Evolutionary conservation across 108 stramenopile genomes (phyloP).

Genomic region (Pelagomonas calceolata): DNA sequence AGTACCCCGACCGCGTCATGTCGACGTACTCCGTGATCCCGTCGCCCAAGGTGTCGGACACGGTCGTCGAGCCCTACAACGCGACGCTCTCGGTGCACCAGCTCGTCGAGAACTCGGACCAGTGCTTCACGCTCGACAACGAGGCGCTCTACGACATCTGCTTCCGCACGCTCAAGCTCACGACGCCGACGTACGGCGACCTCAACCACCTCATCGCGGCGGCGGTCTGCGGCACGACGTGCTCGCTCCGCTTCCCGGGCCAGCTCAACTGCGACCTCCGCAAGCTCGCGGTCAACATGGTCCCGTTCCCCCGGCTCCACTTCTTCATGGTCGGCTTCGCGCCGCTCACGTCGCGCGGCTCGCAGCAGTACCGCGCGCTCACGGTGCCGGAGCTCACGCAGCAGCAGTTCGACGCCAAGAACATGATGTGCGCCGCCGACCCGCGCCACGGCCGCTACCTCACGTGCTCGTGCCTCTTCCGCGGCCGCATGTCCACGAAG

Average conservation of each 20-base stretch:
- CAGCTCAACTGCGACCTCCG: constrained; percentile 97
- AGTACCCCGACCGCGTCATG: too few species aligned
- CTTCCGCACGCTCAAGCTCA: constrained; percentile 82
- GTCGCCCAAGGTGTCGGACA: too few species aligned
- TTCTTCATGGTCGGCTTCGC: constrained; percentile 98
- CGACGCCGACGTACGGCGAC: constrained; percentile 78
- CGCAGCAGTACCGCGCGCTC: constrained; percentile 88
- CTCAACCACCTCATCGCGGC: constrained; percentile 88
- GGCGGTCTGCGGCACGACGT: constrained; percentile 84
- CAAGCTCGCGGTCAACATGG: constrained; percentile 96
- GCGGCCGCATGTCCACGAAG: constrained; percentile 89
- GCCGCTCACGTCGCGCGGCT: constrained; percentile 71
- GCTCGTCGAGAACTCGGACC: too few species aligned
- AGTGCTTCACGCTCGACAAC: too few species aligned
- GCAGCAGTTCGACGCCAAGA: constrained; percentile 94
- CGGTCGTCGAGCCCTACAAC: too few species aligned
- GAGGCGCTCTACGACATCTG: too few species aligned
- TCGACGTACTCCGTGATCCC: too few species aligned
- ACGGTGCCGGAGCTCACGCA: constrained; percentile 91
- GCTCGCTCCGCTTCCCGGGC: constrained; percentile 91
- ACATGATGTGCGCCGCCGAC: constrained; percentile 99
- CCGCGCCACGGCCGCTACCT: constrained; percentile 98
- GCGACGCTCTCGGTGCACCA: too few species aligned
- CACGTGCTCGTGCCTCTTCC: constrained; percentile 95
- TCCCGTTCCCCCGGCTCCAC: constrained; percentile 97